phyloP scores from a whole-genome alignment of 2,329 filamentous ascomycete genomes.

The Nemania bipapillata region DNA sequence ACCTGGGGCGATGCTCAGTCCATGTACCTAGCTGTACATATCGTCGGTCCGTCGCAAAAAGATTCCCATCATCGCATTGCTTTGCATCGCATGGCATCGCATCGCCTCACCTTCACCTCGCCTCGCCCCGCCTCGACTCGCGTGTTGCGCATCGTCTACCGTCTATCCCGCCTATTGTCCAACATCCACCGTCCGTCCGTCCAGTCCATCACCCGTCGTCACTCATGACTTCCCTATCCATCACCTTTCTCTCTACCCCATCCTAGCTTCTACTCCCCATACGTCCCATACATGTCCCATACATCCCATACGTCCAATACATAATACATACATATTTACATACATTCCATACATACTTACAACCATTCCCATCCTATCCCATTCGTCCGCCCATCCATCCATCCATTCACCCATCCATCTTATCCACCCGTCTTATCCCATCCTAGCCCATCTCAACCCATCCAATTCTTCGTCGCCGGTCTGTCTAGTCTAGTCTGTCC shows the following conservation, averaged over 20 bases:
- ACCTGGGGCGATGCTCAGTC: conserved; percentile 15
- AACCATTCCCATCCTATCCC: too few relatives aligned
- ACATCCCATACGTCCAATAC: not conserved
- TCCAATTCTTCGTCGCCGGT: not conserved
- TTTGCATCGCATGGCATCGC: conserved; percentile 12
- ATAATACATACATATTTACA: not conserved
- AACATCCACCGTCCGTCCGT: too few relatives aligned
- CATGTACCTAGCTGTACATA: not conserved
- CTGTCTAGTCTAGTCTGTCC: conserved; percentile 20
- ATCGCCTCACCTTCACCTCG: not conserved
- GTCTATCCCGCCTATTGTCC: not conserved
- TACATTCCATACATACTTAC: not conserved
- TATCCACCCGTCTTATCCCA: conserved; percentile 11
- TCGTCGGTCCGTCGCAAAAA: not conserved
- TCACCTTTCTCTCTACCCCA: not conserved
- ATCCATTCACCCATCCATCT: conserved; percentile 7
- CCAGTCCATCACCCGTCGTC: conserved; percentile 1
- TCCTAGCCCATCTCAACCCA: not conserved
- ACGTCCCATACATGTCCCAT: too few relatives aligned
- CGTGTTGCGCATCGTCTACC: too few relatives aligned
- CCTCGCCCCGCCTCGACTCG: too few relatives aligned
- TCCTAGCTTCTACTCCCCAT: not conserved
- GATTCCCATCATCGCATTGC: not conserved
- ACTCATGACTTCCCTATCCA: not conserved
- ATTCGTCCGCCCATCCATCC: not conserved